Conservation (phyloP, 164 flowering plant genomes). For the Vitis rupestris region DNA sequence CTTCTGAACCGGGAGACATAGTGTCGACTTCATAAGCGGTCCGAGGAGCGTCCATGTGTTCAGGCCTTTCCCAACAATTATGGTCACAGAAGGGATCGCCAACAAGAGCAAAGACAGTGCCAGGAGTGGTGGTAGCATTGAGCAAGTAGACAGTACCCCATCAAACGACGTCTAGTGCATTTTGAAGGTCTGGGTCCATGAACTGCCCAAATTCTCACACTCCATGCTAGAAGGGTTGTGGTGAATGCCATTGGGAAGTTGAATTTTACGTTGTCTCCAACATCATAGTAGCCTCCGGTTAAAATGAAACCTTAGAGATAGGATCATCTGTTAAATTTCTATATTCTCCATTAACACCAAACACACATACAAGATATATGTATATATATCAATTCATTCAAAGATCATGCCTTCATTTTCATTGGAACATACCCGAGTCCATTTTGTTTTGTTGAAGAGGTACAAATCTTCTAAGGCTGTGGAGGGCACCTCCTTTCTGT, state of each 20-base stretch:
- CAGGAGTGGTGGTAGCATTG: constrained; percentile 61
- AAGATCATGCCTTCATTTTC: too few relatives aligned
- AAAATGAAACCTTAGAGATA: constrained; percentile 14
- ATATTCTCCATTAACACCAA: too few relatives aligned
- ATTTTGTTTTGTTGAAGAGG: too few relatives aligned
- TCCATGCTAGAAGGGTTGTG: constrained; percentile 79
- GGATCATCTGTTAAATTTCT: too few relatives aligned
- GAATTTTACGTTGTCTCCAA: constrained; percentile 45
- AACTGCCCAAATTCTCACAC: constrained; percentile 66
- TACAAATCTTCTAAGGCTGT: too few relatives aligned
- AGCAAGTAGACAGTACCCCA: constrained; percentile 86
- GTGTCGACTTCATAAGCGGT: constrained; percentile 60
- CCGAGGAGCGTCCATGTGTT: constrained; percentile 87
- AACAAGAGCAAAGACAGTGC: constrained; percentile 63
- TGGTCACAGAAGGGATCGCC: constrained; percentile 80
- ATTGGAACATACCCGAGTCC: too few relatives aligned
- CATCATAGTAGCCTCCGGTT: constrained; percentile 91
- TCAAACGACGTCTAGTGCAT: constrained; percentile 61
- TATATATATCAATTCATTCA: too few relatives aligned
- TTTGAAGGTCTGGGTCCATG: constrained; percentile 61
- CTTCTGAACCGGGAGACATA: constrained; percentile 83
- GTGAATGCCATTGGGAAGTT: constrained; percentile 90
- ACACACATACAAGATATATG: too few relatives aligned
- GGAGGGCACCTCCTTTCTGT: too few relatives aligned
- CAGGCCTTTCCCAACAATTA: constrained; percentile 93